phyloP scores from a whole-genome alignment of 129 eudicot genomes.

The Helianthus annuus region DNA sequence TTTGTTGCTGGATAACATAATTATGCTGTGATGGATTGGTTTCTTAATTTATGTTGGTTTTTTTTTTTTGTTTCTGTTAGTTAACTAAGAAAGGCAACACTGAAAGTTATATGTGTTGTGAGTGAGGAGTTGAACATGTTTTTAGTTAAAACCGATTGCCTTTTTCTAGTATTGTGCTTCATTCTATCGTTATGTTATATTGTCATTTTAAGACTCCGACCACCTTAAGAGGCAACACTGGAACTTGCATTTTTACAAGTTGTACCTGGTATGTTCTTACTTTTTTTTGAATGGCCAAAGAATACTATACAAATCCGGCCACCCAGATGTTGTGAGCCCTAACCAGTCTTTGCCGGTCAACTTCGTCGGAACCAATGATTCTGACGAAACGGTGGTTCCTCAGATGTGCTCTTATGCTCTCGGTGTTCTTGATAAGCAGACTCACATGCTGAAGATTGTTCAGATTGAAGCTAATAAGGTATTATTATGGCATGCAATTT shows the following conservation, averaged over 20 bases:
- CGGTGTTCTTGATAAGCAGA: slow-evolving; percentile 64
- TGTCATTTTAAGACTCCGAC: background rate
- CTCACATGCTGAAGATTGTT: slow-evolving; percentile 60
- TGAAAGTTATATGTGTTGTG: slow-evolving; percentile 28
- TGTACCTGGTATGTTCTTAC: too few relatives aligned
- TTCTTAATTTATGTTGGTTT: slow-evolving; percentile 13
- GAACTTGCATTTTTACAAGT: background rate
- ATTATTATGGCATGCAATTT: background rate
- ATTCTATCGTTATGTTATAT: background rate
- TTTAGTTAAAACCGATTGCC: background rate
- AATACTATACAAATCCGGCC: too few relatives aligned
- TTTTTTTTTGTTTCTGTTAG: background rate
- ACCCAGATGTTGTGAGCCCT: slow-evolving; percentile 47
- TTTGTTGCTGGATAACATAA: background rate
- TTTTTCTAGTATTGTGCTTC: slow-evolving; percentile 1
- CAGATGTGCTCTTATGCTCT: slow-evolving; percentile 67
- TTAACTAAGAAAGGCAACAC: slow-evolving; percentile 15
- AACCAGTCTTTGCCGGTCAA: slow-evolving; percentile 45
- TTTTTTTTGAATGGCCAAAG: too few relatives aligned
- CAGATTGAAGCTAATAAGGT: slow-evolving; percentile 85
- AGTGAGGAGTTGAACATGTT: slow-evolving; percentile 25
- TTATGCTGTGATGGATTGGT: slow-evolving; percentile 10
- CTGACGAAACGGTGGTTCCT: slow-evolving; percentile 73
- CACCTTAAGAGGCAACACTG: background rate
- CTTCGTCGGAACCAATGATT: slow-evolving; percentile 68